Evolutionary conservation across 2,329 filamentous ascomycete species (phyloP).

Genomic region (Emergomyces orientalis): DNA sequence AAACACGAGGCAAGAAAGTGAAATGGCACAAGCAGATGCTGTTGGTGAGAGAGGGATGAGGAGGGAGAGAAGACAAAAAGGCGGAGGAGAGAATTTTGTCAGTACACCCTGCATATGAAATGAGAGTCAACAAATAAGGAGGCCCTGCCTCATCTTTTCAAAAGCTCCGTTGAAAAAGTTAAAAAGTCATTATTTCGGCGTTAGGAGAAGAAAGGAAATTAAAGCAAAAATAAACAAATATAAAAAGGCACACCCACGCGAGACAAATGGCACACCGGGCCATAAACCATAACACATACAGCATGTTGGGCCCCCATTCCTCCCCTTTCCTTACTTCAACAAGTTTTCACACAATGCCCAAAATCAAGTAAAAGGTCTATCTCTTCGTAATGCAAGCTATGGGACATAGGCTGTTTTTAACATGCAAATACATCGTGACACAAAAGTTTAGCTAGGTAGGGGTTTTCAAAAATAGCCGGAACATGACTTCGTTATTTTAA

Average conservation of each 20-base stretch:
- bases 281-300: neutral
- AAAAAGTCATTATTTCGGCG: constrained; percentile 1
- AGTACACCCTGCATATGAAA: neutral
- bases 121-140: neutral
- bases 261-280: neutral
- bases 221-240: neutral
- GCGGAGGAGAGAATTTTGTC: neutral
- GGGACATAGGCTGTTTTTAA: neutral
- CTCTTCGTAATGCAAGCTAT: neutral
- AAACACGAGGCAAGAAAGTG: neutral
- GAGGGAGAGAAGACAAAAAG: neutral
- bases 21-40: neutral
- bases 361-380: constrained; percentile 7
- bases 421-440: neutral
- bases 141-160: neutral
- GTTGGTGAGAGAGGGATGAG: neutral
- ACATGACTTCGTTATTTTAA: neutral
- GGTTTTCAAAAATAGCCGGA: neutral
- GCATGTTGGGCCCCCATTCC: neutral
- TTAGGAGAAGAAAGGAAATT: neutral
- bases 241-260: neutral
- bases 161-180: neutral
- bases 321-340: neutral
- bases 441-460: neutral
- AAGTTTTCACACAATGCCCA: constrained; percentile 1